These are phyloP conservation scores for Ophiostoma montium DNA, from an alignment of 2,329 filamentous ascomycete genomes.

Conservation along the genomic window DNA sequence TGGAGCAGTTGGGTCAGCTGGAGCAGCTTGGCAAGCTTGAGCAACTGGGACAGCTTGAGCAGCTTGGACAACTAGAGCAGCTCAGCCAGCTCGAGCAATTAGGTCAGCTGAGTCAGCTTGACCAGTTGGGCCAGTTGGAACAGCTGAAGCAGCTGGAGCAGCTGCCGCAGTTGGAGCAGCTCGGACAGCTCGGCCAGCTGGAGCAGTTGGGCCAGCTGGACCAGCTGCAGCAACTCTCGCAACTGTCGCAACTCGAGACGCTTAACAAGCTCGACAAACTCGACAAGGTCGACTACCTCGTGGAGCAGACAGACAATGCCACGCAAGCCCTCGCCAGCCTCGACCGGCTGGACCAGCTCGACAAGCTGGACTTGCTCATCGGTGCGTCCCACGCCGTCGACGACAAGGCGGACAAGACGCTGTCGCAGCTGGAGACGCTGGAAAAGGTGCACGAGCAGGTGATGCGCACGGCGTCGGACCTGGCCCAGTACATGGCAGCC, in stretches of 20 bases:
- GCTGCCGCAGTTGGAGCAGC: constrained; percentile 27
- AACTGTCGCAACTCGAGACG: constrained; percentile 39
- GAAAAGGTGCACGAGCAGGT: constrained; percentile 85
- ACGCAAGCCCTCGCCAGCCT: not conserved
- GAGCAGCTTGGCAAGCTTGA: constrained; percentile 27
- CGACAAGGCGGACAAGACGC: constrained; percentile 44
- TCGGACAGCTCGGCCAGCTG: constrained; percentile 22
- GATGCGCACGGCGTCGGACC: constrained; percentile 66
- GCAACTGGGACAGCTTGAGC: constrained; percentile 21
- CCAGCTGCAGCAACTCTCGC: not conserved
- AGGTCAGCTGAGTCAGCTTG: not conserved
- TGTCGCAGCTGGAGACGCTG: constrained; percentile 64
- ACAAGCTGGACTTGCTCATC: constrained; percentile 44
- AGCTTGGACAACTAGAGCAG: not conserved
- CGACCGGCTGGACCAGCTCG: constrained; percentile 30
- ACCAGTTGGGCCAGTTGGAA: constrained; percentile 39
- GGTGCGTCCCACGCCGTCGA: constrained; percentile 39
- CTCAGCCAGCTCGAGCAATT: constrained; percentile 24
- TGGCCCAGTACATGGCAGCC: constrained; percentile 64
- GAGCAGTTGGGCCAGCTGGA: constrained; percentile 1
- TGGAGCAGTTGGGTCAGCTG: not conserved
- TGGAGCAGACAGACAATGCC: not conserved
- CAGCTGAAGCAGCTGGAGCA: not conserved
- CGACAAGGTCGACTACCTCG: constrained; percentile 30
- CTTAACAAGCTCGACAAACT: constrained; percentile 29